Base-by-base conservation (phyloP, 371 early-diverging fungal species). In the Quaeritorhiza haematococci region DNA sequence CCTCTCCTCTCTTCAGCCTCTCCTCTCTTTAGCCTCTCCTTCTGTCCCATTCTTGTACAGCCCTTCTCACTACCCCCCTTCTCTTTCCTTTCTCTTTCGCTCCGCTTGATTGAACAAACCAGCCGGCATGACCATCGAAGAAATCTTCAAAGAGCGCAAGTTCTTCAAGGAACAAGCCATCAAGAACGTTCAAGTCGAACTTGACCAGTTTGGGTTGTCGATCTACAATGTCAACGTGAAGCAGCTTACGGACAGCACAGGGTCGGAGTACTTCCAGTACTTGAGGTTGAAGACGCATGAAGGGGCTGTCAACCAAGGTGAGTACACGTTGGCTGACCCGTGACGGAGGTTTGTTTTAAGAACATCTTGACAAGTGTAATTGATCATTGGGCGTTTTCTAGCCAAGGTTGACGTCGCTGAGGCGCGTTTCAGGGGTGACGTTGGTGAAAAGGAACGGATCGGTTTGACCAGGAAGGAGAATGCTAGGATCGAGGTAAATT, bases 181-280 rank as follows among this genome's bases (percentile, higher is more conserved):
- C 42, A 52, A 66, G 33, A 61, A 65, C 44, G 75, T 79, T n/a
- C 77, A 76, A 46, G 55, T 58, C 19, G 80, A 78, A 57, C 59
- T 79, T 53, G 69, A 75, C 50, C 78, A 79, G 49, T 79, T 79
- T 62, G 78, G 80, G 23, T 56, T 79, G 10, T 62, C 61, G 43
- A 71, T 76, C 52, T 78, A 78, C 69, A 80, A 80, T 61, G 74
- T 75, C 33, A 78, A 80, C 58, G 60, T 78, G 55, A 73, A 77
- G 61, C 68, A 73, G 38, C 56, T 80, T 44, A 47, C 64, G 4
- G 80, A 75, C 19, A 45, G 23, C n/a, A 54, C 66, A 32, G 70
- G 46, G 26, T 59, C 59, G 29, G 69, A 78, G 60, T 80, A 80
- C 63, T 80, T 80, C 64, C 60, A 65, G 33, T 76, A 73, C 58